Evolutionary conservation across 1,139 yeast genomes (phyloP), one percentile per base, ranked within the genome.

Genomic region (Candida sanyaensis): DNA sequence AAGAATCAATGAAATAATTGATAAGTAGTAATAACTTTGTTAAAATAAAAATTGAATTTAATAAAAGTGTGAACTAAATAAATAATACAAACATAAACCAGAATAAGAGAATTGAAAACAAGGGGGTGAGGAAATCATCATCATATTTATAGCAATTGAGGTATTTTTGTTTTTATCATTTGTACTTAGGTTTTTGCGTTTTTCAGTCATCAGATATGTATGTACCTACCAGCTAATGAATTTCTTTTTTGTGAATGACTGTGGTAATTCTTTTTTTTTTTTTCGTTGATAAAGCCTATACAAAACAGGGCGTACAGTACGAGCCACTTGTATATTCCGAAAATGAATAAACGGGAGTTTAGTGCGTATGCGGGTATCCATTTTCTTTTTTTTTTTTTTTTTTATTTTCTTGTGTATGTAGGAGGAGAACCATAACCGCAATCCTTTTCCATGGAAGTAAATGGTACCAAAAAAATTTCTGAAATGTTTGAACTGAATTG

Each of bases 121-220:
- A 10, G 21, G 36, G 23, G 34, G 43, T n/a, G n/a, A n/a, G 11
- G 34, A 13, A 39, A 29, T 29, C 6, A 5, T 26, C 21, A 12
- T 23, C n/a, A 3, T 41, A 41, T 41, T 41, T 41, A 41, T 41
- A 41, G 11, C 12, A n/a, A n/a, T 31, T 41, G 37, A 41, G 37
- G 43, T 41, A 41, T 31, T 41, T 41, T 41, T 23, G 5, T n/a
- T 10, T n/a, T 21, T 24, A 5, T 8, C 11, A 17, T 34, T 34
- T 34, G 9, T 26, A 6, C 28, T 8, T 17, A 17, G 21, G 21
- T 26, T 26, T n/a, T 26, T 26, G 28, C 28, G 5, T 26, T 26
- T 11, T 12, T 27, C 24, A 24, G 38, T 34, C 38, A 34, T 75
- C 67, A 8, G 83, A 64, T 26, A 86, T 68, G 69, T 90, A 96